A percentile compares a stretch with the other conserved stretches of the same genome.
Evolutionary conservation across 139 green algal genomes (phyloP).

Genomic region (Micromonas pusilla): DNA sequence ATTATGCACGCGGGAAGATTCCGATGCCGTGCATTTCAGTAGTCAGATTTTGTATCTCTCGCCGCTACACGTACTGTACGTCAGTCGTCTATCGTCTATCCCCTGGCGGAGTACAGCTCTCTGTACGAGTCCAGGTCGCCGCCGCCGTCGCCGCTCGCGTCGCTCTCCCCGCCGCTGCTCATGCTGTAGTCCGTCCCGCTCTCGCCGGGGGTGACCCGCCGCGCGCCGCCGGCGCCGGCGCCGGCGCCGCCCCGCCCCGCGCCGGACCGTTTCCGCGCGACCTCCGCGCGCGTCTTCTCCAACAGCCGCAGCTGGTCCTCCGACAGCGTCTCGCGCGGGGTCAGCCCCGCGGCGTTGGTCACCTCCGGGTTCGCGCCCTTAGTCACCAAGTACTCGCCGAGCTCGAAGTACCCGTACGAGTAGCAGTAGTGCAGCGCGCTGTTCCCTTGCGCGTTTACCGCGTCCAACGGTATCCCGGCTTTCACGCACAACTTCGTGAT

Average conservation of each 20-base stretch:
- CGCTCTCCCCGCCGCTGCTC: neutral
- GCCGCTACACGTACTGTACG: neutral
- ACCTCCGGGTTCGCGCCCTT: slow-evolving; percentile 7
- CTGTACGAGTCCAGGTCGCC: neutral
- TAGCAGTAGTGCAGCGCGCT: slow-evolving; percentile 24
- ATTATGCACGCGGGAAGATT: too few relatives aligned
- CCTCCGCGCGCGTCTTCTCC: neutral
- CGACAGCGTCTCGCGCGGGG: neutral
- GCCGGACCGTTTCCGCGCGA: neutral
- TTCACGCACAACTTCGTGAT: neutral
- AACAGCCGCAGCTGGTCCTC: neutral
- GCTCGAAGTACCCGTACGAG: slow-evolving; percentile 15
- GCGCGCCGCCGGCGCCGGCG: too few relatives aligned
- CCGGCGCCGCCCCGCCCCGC: too few relatives aligned
- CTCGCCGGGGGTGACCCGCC: too few relatives aligned
- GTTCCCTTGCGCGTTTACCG: slow-evolving; percentile 9
- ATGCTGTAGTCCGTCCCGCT: neutral
- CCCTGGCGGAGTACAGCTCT: neutral
- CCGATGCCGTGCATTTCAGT: too few relatives aligned
- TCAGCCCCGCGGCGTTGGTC: neutral
- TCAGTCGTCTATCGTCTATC: neutral
- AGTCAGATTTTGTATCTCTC: too few relatives aligned
- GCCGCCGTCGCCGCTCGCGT: neutral
- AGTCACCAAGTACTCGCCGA: slow-evolving; percentile 18
- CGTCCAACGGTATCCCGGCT: neutral